Evolutionary conservation across 1,284 basidiomycete genomes (phyloP).

Genomic region (Irpex sp.): DNA sequence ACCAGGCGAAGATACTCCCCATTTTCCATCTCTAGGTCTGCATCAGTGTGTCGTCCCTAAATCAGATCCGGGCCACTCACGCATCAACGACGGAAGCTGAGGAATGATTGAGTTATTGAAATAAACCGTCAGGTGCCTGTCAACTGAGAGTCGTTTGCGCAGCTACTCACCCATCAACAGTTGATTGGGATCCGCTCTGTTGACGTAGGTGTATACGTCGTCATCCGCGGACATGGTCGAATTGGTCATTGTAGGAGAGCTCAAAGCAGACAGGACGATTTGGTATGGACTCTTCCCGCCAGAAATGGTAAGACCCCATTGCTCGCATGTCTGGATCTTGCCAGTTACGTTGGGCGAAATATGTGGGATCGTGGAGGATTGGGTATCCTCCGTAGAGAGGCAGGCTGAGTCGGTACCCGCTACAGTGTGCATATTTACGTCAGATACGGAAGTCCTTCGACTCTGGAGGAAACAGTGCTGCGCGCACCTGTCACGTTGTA

Average conservation of each 20-base stretch:
- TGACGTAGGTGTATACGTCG: not conserved
- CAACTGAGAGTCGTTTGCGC: not conserved
- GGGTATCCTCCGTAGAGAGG: not conserved
- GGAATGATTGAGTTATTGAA: not conserved
- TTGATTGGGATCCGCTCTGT: not conserved
- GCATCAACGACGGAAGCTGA: conserved; percentile 19
- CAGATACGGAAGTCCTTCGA: not conserved
- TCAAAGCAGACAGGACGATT: conserved; percentile 34
- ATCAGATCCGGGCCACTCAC: conserved; percentile 13
- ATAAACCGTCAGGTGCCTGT: not conserved
- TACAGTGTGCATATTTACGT: not conserved
- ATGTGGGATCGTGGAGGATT: not conserved
- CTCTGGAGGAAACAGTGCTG: not conserved
- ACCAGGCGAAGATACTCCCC: conserved; percentile 16
- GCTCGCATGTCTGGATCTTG: conserved; percentile 38
- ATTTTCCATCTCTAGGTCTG: conserved; percentile 17
- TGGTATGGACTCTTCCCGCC: conserved; percentile 45
- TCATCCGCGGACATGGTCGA: not conserved
- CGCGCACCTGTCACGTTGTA: conserved; percentile 32
- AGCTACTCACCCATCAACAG: not conserved
- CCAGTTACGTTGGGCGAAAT: conserved; percentile 38
- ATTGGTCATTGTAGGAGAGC: conserved; percentile 23
- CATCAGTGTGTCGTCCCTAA: not conserved
- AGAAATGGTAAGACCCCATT: conserved; percentile 38
- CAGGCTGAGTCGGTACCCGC: not conserved